Evolutionary conservation across 2,329 filamentous ascomycete genomes (phyloP).

Genomic region (Chaetoscypha palmicola): DNA sequence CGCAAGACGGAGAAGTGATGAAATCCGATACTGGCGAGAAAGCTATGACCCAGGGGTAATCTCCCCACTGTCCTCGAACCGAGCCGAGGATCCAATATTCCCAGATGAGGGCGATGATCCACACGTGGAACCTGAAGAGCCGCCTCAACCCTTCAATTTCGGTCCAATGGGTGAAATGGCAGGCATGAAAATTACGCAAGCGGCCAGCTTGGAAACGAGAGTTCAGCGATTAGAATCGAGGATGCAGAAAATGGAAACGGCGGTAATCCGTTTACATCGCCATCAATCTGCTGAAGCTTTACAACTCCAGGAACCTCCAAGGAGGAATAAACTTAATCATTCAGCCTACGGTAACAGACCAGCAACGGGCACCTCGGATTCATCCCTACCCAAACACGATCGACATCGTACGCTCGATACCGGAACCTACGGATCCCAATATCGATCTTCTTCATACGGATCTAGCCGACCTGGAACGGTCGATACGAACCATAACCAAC

Average conservation of each 20-base stretch:
- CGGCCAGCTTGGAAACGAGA: constrained; percentile 46
- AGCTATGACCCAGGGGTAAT: constrained; percentile 47
- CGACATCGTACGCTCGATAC: constrained; percentile 11
- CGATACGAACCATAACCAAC: constrained; percentile 22
- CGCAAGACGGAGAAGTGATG: constrained; percentile 50
- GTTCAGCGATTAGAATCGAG: constrained; percentile 45
- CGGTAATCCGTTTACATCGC: constrained; percentile 14
- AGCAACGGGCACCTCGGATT: constrained; percentile 23
- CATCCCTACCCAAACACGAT: constrained; percentile 21
- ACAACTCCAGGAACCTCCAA: constrained; percentile 23
- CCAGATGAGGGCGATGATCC: constrained; percentile 29
- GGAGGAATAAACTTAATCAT: constrained; percentile 14
- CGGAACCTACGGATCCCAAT: constrained; percentile 12
- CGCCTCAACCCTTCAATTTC: constrained; percentile 49
- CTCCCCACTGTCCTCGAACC: constrained; percentile 45
- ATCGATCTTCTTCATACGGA: constrained; percentile 19
- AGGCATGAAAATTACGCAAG: constrained; percentile 52
- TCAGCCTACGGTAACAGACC: constrained; percentile 16
- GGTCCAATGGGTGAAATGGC: constrained; percentile 41
- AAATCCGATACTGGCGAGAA: constrained; percentile 58
- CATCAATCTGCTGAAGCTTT: constrained; percentile 11
- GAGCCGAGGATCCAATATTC: constrained; percentile 32
- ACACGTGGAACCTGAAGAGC: constrained; percentile 27
- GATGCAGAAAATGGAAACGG: constrained; percentile 44
- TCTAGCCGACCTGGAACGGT: constrained; percentile 25